phyloP scores from a whole-genome alignment of 2,329 filamentous ascomycete species.

The Exophiala aquamarina region DNA sequence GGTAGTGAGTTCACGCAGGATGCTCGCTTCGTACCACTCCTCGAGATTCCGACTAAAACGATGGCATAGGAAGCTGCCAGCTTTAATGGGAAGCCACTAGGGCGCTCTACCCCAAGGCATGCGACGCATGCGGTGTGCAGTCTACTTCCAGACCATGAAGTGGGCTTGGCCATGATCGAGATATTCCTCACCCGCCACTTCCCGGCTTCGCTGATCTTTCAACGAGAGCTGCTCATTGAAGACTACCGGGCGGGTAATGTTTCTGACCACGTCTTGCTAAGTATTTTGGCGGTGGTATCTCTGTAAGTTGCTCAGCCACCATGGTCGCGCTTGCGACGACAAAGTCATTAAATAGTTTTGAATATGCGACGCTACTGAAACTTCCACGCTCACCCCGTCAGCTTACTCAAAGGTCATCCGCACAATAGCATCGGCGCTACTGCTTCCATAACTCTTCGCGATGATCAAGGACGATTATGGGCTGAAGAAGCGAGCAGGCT shows the following conservation, averaged over 20 bases:
- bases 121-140: no score
- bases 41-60: no score
- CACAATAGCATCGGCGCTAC: background rate
- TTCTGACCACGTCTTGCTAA: background rate
- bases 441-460: background rate
- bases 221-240: background rate
- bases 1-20: no score
- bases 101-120: no score
- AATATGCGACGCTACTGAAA: background rate
- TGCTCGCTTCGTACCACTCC: no score
- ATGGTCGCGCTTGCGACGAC: no score
- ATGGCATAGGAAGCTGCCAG: no score
- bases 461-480: background rate
- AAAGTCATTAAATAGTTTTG: no score
- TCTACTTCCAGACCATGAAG: no score
- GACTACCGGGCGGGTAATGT: background rate
- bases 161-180: background rate
- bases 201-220: background rate
- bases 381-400: background rate
- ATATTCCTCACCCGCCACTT: background rate
- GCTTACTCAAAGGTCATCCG: background rate
- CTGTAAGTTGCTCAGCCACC: constrained; percentile 1
- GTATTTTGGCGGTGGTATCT: constrained; percentile 1
- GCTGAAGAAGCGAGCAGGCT: background rate
- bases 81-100: no score